These are phyloP conservation scores for Fulvia fulva DNA, from an alignment of 2,329 filamentous ascomycete species.

Conservation along the genomic window DNA sequence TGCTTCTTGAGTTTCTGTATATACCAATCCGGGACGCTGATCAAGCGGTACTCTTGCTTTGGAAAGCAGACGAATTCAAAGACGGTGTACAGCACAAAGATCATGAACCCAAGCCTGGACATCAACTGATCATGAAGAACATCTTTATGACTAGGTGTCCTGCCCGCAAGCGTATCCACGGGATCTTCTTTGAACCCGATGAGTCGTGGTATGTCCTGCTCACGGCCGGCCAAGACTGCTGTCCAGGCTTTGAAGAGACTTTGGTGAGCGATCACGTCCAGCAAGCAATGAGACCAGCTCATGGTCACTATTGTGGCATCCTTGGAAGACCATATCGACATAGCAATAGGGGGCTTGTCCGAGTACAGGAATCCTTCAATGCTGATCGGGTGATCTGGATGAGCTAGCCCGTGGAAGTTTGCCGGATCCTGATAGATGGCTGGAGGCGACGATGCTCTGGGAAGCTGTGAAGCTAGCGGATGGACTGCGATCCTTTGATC, in stretches of 20 bases:
- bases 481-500: slow-evolving; percentile 11
- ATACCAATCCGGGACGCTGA: slow-evolving; percentile 15
- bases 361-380: slow-evolving; percentile 12
- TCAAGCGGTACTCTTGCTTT: not conserved
- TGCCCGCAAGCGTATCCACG: slow-evolving; percentile 17
- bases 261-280: slow-evolving; percentile 24
- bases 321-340: slow-evolving; percentile 22
- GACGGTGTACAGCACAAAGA: slow-evolving; percentile 14
- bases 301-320: slow-evolving; percentile 28
- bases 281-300: slow-evolving; percentile 25
- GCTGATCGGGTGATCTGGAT: slow-evolving; percentile 4
- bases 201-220: slow-evolving; percentile 16
- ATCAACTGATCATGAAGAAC: slow-evolving; percentile 13
- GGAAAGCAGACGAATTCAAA: slow-evolving; percentile 6
- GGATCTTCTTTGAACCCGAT: slow-evolving; percentile 25
- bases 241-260: slow-evolving; percentile 24
- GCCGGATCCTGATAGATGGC: slow-evolving; percentile 4
- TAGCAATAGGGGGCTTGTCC: slow-evolving; percentile 19
- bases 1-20: slow-evolving; percentile 16
- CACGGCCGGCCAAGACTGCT: slow-evolving; percentile 24
- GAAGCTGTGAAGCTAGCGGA: slow-evolving; percentile 9
- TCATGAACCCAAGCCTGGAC: slow-evolving; percentile 2
- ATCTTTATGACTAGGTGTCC: slow-evolving; percentile 15
- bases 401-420: slow-evolving; percentile 3
- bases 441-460: not conserved